Conservation (phyloP, 2,329 filamentous ascomycete genomes). For the Fusarium sp. region DNA sequence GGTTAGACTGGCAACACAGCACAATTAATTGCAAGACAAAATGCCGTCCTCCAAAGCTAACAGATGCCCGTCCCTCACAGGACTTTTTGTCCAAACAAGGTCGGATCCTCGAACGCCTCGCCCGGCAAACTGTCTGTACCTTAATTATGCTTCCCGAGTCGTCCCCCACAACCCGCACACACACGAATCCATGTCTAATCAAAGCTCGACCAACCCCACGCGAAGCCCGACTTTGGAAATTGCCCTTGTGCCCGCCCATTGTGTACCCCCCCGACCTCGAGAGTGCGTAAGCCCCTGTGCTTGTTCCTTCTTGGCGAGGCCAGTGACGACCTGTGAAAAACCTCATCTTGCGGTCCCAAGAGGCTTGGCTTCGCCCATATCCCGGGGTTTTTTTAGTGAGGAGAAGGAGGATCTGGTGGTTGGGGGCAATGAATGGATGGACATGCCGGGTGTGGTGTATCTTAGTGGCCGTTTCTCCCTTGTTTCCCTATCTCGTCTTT, state of each 20-base stretch:
- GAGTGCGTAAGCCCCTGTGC: neutral
- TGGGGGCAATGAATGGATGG: neutral
- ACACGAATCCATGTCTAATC: neutral
- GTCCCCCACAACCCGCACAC: neutral
- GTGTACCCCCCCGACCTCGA: neutral
- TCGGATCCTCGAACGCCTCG: neutral
- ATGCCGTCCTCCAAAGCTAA: neutral
- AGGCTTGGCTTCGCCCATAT: constrained; percentile 17
- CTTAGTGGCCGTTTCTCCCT: neutral
- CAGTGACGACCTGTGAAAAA: neutral
- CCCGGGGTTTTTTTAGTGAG: neutral
- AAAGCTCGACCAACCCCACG: neutral
- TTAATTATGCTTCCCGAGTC: neutral
- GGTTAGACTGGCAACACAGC: neutral
- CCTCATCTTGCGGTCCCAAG: constrained; percentile 14
- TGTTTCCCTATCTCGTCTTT: neutral
- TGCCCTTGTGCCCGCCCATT: constrained; percentile 24
- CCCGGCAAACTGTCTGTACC: neutral
- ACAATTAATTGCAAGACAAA: neutral
- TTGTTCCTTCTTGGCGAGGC: neutral
- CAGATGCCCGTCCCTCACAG: neutral
- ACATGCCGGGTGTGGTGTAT: neutral
- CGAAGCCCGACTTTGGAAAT: constrained; percentile 19
- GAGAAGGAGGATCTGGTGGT: neutral
- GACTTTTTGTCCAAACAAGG: neutral